Evolutionary conservation across 2,329 filamentous ascomycete species (phyloP), one percentile per base, ranked within the genome.

Genomic region (Penicillium sp.): DNA sequence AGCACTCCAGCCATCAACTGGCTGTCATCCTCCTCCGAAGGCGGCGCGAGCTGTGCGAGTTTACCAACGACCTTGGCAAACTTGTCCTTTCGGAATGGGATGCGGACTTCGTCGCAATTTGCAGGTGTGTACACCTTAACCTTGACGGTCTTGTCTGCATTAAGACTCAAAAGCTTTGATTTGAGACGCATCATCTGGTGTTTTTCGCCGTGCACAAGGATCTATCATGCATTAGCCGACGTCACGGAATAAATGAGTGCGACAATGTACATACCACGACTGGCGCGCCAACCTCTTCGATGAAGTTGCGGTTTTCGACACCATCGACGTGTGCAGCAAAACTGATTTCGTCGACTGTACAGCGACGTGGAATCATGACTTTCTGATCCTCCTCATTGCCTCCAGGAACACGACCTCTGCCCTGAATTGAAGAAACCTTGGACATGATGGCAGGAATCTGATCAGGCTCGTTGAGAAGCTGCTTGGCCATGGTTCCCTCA

Each of bases 171-270:
- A 1, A 98, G 79, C 66, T 95, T 95, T 3, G 91, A 96, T 69
- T 95, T 95, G 25, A 98, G 77, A 46, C 93, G 85, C 80, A 93
- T 95, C 90, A 97, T 97, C 66, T 97, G 95, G 67, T 95, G 89
- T 63, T 93, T 90, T 67, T 98, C 93, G 48, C 93, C 93, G 60
- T 98, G 93, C 2, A 98, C 93, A 28, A 98, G 81, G 52, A 98
- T 96, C 88, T 92, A 52, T 1, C 9, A 29, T 7, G 15, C 53
- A 9, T 48, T 18, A 40, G n/a, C 10, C 10, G 32, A 25, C 15
- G 27, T 45, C 9, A 31, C 13, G 18, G 24, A 12, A 18, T 27
- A 7, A 33, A 6, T 2, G 6, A 29, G n/a, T 20, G 41, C 38
- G 9, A 18, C 35, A 31, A 9, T 18, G 28, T 24, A 84, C 88